Conservation (phyloP, 1,284 basidiomycete species). For the Marasmius sp. region DNA sequence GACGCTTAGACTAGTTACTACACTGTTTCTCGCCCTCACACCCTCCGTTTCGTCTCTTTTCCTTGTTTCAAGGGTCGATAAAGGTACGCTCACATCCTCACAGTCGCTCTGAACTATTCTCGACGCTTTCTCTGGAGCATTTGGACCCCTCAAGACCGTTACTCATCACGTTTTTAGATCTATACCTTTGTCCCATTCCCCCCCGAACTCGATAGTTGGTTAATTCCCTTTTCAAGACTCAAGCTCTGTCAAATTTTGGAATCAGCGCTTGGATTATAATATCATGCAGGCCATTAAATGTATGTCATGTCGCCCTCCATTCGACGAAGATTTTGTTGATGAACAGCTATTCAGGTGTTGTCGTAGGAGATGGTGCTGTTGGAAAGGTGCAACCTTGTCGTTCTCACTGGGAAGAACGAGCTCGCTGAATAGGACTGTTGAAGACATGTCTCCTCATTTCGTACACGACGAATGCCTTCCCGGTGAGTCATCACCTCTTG, state of each 20-base stretch:
- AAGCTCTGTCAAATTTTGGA: constrained; percentile 13
- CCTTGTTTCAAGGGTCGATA: neutral
- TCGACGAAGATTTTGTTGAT: constrained; percentile 26
- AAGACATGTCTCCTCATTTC: constrained; percentile 97
- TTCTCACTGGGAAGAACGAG: constrained; percentile 4
- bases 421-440: constrained; percentile 1
- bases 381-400: constrained; percentile 73
- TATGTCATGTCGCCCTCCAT: constrained; percentile 27
- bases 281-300: constrained; percentile 75
- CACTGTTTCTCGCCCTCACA: neutral
- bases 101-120: neutral
- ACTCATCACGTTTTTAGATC: neutral
- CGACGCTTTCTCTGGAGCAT: neutral
- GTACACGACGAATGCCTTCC: constrained; percentile 95
- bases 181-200: neutral
- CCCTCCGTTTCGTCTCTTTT: neutral
- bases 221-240: neutral
- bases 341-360: constrained; percentile 69
- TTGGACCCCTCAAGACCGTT: neutral
- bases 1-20: neutral
- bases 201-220: neutral
- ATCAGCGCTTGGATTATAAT: constrained; percentile 11
- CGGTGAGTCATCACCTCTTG: constrained; percentile 54
- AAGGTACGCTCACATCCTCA: neutral
- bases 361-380: constrained; percentile 99